Evolutionary conservation across 441 rosid species (phyloP), one percentile per base, ranked within the genome.

Genomic region (Populus trichocarpa): DNA sequence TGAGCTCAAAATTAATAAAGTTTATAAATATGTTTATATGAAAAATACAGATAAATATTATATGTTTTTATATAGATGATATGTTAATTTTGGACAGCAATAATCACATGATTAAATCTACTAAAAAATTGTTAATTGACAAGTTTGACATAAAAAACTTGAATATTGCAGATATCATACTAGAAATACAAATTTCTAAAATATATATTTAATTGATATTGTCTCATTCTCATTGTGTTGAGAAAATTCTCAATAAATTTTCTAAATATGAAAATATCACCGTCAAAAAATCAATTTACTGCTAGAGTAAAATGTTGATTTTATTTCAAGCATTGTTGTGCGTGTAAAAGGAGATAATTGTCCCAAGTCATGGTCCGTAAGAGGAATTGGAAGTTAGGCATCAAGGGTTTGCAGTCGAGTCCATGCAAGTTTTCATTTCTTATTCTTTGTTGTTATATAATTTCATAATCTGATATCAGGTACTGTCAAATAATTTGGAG

Each of bases 1-100:
- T 2, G 42, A 38, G 42, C 97, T 5, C 79, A 83, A 57, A 71
- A 70, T 77, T 25, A 77, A 76, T 72, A 85, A 79, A 81, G 32
- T 30, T 30, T 30, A 30, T 30, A 30, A 30, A 30, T 30, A 4
- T 30, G 32, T 30, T 30, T 30, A 3, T 30, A 30, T 30, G 32
- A 30, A 30, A 30, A 30, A 28, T 4, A 30, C 4, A 30, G 0
- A 30, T 30, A 30, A 30, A 30, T 30, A 30, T 30, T 30, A 4
- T 30, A 30, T 30, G 32, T 30, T 30, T 30, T 3, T 30, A 30
- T 30, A 30, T 30, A 4, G 3, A 30, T 30, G 32, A 30, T 84
- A 78, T 42, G 70, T 26, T 36, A 36, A 36, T 36, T 36, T 36
- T 8, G 11, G 11, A 1, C 2, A 36, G 2, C 40, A 36, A 36